Evolutionary conservation across 2,329 filamentous ascomycete species (phyloP).

Genomic region (Talaromyces albobiverticillius): DNA sequence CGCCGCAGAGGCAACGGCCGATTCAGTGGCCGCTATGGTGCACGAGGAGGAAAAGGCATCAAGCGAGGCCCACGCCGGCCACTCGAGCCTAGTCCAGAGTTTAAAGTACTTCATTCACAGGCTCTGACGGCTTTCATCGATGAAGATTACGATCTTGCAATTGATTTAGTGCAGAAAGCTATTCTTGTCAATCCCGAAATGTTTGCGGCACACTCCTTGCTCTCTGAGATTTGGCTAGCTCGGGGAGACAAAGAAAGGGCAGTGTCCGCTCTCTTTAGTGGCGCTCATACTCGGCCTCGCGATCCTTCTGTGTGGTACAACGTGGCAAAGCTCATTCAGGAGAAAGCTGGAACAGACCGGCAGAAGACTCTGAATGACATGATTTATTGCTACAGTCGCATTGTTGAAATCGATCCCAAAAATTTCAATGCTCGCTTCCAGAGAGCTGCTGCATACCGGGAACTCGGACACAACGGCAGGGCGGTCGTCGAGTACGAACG

Average conservation of each 20-base stretch:
- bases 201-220: constrained; percentile 58
- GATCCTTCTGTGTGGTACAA: constrained; percentile 58
- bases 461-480: constrained; percentile 45
- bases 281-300: constrained; percentile 55
- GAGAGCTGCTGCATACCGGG: constrained; percentile 55
- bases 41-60: constrained; percentile 43
- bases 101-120: constrained; percentile 46
- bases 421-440: constrained; percentile 54
- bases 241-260: constrained; percentile 58
- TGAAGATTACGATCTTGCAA: constrained; percentile 44
- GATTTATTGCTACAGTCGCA: constrained; percentile 52
- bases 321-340: constrained; percentile 54
- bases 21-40: constrained; percentile 36
- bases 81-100: constrained; percentile 47
- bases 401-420: constrained; percentile 52
- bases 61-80: constrained; percentile 46
- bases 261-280: constrained; percentile 55
- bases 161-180: constrained; percentile 44
- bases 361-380: constrained; percentile 46
- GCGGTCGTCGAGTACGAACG: constrained; percentile 53
- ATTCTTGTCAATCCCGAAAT: constrained; percentile 61
- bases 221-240: constrained; percentile 57
- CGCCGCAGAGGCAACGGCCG: constrained; percentile 30
- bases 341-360: constrained; percentile 46
- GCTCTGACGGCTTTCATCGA: constrained; percentile 50